These are phyloP conservation scores for Paracoccidioides lutzii DNA, from an alignment of 2,329 filamentous ascomycete species.

Conservation along the genomic window DNA sequence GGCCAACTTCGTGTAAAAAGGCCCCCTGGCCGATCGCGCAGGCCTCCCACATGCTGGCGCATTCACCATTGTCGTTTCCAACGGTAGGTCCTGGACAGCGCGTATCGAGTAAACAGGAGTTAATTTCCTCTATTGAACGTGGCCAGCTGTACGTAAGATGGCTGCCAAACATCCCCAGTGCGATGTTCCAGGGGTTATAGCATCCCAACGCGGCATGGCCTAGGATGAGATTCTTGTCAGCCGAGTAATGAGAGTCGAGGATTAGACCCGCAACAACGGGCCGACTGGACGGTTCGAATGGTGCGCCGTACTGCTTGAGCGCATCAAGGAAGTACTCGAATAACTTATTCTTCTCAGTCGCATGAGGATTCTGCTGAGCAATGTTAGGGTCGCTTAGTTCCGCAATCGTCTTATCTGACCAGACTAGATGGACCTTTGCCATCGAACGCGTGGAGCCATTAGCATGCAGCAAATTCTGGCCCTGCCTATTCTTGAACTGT, in stretches of 20 bases:
- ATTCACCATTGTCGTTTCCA: constrained; percentile 33
- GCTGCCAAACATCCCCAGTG: constrained; percentile 15
- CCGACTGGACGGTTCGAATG: constrained; percentile 9
- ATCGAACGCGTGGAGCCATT: neutral
- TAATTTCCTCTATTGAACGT: constrained; percentile 15
- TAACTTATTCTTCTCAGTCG: constrained; percentile 6
- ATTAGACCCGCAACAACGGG: constrained; percentile 15
- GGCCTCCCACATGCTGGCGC: constrained; percentile 33
- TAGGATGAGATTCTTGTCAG: constrained; percentile 11
- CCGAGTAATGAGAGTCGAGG: constrained; percentile 13
- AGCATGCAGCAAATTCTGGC: neutral
- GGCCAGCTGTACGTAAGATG: constrained; percentile 16
- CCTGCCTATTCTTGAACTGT: neutral
- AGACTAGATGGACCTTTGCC: constrained; percentile 13
- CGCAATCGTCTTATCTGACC: constrained; percentile 12
- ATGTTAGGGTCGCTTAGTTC: constrained; percentile 11
- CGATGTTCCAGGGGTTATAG: constrained; percentile 11
- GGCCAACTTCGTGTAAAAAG: constrained; percentile 26
- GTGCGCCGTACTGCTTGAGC: constrained; percentile 6
- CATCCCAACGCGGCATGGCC: constrained; percentile 14
- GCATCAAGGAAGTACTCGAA: constrained; percentile 12
- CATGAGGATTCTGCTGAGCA: constrained; percentile 13
- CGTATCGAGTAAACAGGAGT: constrained; percentile 20
- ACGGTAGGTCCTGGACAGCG: constrained; percentile 26
- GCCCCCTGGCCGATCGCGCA: constrained; percentile 31